Conservation (phyloP, 164 flowering plant species). For the Echeveria elegans region DNA sequence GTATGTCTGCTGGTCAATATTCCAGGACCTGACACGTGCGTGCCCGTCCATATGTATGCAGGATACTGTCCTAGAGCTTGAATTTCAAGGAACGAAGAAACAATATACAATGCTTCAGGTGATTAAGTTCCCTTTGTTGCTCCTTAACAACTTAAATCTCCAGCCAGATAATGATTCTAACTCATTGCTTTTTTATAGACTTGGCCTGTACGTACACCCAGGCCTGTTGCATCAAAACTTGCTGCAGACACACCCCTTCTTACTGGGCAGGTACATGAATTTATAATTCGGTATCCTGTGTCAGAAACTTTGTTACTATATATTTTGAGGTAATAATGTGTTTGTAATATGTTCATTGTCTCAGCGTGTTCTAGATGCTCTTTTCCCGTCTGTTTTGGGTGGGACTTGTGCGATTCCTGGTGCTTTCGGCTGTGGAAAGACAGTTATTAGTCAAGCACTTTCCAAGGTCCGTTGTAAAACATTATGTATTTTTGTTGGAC, state of each 20-base stretch:
- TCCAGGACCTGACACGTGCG: not conserved
- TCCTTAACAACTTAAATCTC: slow-evolving; percentile 2
- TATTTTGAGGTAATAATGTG: not conserved
- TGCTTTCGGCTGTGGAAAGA: slow-evolving; percentile 99
- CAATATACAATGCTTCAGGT: slow-evolving; percentile 97
- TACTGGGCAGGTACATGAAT: slow-evolving; percentile 78
- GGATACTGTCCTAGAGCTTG: slow-evolving; percentile 97
- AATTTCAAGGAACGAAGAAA: slow-evolving; percentile 96
- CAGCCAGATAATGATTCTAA: not conserved
- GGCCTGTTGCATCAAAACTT: slow-evolving; percentile 96
- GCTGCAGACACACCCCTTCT: slow-evolving; percentile 98
- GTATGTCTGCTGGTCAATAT: not conserved
- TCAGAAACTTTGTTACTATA: slow-evolving; percentile 7
- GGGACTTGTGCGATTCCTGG: slow-evolving; percentile 99
- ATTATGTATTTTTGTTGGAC: not conserved
- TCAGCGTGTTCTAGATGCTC: slow-evolving; percentile 99
- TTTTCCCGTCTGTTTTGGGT: slow-evolving; percentile 98
- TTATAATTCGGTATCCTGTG: not conserved
- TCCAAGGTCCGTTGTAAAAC: slow-evolving; percentile 58
- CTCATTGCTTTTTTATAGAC: slow-evolving; percentile 35
- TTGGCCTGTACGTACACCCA: slow-evolving; percentile 98
- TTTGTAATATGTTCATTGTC: slow-evolving; percentile 1
- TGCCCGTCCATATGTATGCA: slow-evolving; percentile 23
- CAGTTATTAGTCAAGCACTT: slow-evolving; percentile 99
- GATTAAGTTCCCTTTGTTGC: slow-evolving; percentile 9